Evolutionary conservation across 495 filamentous ascomycete genomes (phyloP).

Genomic region (Neurospora cerealis): DNA sequence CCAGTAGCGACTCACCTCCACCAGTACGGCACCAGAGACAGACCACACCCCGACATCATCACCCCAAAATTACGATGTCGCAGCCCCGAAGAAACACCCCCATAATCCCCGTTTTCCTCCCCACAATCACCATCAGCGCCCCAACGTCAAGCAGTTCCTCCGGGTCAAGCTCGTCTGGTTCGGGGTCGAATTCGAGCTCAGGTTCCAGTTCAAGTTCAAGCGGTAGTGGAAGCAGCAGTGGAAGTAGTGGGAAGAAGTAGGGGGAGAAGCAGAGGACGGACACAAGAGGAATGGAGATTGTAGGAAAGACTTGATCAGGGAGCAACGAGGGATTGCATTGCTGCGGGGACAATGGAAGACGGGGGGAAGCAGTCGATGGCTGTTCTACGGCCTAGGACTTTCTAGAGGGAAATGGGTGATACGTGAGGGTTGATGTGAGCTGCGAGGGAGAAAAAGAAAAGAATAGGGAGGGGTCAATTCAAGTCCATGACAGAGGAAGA

Average conservation of each 20-base stretch:
- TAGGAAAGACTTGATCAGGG: not conserved
- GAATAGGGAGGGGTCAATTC: not conserved
- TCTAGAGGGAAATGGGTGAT: too few relatives aligned
- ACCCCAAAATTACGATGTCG: not conserved
- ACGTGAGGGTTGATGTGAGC: too few relatives aligned
- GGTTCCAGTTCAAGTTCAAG: not conserved
- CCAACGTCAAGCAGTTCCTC: not conserved
- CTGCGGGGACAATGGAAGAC: not conserved
- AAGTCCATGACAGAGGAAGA: not conserved
- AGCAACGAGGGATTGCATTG: not conserved
- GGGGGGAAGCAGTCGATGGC: not conserved
- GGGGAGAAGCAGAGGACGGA: not conserved
- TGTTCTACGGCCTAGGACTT: not conserved
- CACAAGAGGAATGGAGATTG: not conserved
- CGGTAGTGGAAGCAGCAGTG: not conserved
- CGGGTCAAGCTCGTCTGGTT: not conserved
- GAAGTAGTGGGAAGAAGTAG: not conserved
- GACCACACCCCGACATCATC: not conserved
- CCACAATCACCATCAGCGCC: not conserved
- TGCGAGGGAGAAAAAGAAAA: too few relatives aligned
- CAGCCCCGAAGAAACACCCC: not conserved
- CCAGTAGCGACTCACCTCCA: not conserved
- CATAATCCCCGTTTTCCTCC: not conserved
- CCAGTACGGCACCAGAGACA: not conserved
- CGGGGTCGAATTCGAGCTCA: not conserved